phyloP scores from a whole-genome alignment of 129 eudicot species.

The Flaveria ramosissima region DNA sequence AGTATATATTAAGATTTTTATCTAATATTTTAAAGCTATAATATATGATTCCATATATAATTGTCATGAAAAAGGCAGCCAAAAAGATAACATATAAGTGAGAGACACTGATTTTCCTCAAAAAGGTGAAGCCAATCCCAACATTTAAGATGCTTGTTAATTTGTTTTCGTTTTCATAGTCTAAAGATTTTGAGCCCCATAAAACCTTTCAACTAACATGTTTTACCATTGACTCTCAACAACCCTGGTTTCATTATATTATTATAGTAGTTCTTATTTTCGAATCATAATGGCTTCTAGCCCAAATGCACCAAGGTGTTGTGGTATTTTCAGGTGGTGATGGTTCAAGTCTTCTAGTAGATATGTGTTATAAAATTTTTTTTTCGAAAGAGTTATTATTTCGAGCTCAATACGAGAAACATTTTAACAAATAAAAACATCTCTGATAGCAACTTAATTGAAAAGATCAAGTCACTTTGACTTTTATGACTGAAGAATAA shows the following conservation, averaged over 20 bases:
- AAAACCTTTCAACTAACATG: conserved; percentile 37
- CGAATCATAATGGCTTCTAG: too few relatives aligned
- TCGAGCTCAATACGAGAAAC: too few relatives aligned
- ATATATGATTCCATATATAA: conserved; percentile 30
- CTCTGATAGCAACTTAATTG: too few relatives aligned
- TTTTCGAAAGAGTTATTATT: too few relatives aligned
- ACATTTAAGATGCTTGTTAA: conserved; percentile 37
- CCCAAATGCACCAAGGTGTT: too few relatives aligned
- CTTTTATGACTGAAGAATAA: too few relatives aligned
- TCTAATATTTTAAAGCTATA: not conserved
- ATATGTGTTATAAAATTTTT: too few relatives aligned
- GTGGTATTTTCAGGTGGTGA: too few relatives aligned
- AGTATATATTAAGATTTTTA: not conserved
- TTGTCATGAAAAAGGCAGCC: conserved; percentile 41
- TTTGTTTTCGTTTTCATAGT: conserved; percentile 24
- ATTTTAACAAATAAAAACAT: too few relatives aligned
- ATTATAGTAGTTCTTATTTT: not conserved
- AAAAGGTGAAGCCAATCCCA: conserved; percentile 38
- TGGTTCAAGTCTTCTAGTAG: too few relatives aligned
- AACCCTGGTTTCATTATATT: not conserved
- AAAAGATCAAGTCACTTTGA: too few relatives aligned
- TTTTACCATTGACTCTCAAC: conserved; percentile 36
- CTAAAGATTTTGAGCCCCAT: conserved; percentile 42
- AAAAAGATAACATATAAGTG: conserved; percentile 44
- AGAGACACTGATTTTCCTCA: conserved; percentile 34